Base-by-base conservation (phyloP, 1,284 basidiomycete genomes). In the Sanguinoderma infundibulare region DNA sequence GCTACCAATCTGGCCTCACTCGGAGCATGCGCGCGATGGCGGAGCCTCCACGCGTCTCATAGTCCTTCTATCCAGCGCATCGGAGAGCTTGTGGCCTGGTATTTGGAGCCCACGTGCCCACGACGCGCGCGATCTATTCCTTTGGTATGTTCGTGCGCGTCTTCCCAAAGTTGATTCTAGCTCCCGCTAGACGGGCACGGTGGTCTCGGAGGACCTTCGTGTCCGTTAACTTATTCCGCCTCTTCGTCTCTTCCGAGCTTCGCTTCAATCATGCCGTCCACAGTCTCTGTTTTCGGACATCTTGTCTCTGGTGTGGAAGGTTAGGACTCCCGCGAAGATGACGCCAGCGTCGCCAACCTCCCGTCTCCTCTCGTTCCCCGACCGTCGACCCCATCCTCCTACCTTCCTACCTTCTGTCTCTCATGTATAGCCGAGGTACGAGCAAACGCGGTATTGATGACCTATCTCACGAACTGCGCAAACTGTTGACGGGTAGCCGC, bases 11-110 rank as follows among this genome's bases (percentile, higher is more conserved):
- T 17, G 61, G 61, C 26, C 62, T 70, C 15, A 64, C 68, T 17
- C 51, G 65, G 20, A 68, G 61, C 54, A 54, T 68, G 35, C 65
- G 68, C 59, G 66, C 64, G 36, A 59, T 60, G 58, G 62, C 63
- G 52, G 66, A 69, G 32, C 54, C 62, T n/a, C 64, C 59, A 39
- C 67, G 63, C 59, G 62, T 65, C 51, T 63, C 61, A 56, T 66
- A 66, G 59, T 40, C 57, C 9, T 36, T 52, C 39, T 30, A 28
- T 35, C 32, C 35, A 26, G 26, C 38, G 40, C 17, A 32, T 32
- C 38, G 28, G 39, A 15, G 36, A 52, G 20, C 24, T 24, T 44
- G 7, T 42, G 7, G 17, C 34, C 39, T 20, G 54, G 54, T 36
- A 42, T 38, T 28, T 20, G 6, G 40, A 53, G 38, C 30, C 53